Base-by-base conservation (phyloP, 345 rosid genomes). In the Dovyalis caffra region DNA sequence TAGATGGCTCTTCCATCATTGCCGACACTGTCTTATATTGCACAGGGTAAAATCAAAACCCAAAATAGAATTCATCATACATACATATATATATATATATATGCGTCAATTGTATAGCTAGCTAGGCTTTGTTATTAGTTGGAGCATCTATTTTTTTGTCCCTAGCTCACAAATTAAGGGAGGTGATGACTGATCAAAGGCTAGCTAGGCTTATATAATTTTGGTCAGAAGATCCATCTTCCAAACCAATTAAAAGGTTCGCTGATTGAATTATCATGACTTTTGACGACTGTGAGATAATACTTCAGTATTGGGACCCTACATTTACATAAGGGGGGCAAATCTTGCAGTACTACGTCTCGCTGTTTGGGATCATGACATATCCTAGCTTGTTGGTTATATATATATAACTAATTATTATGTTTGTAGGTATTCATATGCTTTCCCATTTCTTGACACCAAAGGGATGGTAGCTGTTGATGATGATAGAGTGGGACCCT, bases 361-460 rank as follows among this genome's bases (percentile, higher is more conserved):
- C 64, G 23, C n/a, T 74, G 35, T 51, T 15, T n/a, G 8, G 23
- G 49, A 73, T 32, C 15, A 4, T 16, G 61, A 12, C 47, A n/a
- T n/a, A n/a, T n/a, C n/a, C n/a, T n/a, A n/a, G n/a, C n/a, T n/a
- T n/a, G n/a, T n/a, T n/a, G n/a, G n/a, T n/a, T n/a, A n/a, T n/a
- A n/a, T n/a, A n/a, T n/a, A n/a, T n/a, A n/a, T n/a, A n/a, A n/a
- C n/a, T n/a, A n/a, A n/a, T 23, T 23, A 28, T 21, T 56, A 66
- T 43, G 33, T 56, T 45, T 85, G 86, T 72, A 95, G 97, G 91
- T 95, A 95, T 83, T 88, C 92, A 51, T 95, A 95, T 75, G 51
- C 88, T 62, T 91, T 91, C 74, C 97, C 97, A 67, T 95, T 91
- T 82, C 99, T 95, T 89, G 99, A 95, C 91, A 91, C 90, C 77